Base-by-base conservation (phyloP, 805 yeast genomes). In the Ogataea zsoltii region DNA sequence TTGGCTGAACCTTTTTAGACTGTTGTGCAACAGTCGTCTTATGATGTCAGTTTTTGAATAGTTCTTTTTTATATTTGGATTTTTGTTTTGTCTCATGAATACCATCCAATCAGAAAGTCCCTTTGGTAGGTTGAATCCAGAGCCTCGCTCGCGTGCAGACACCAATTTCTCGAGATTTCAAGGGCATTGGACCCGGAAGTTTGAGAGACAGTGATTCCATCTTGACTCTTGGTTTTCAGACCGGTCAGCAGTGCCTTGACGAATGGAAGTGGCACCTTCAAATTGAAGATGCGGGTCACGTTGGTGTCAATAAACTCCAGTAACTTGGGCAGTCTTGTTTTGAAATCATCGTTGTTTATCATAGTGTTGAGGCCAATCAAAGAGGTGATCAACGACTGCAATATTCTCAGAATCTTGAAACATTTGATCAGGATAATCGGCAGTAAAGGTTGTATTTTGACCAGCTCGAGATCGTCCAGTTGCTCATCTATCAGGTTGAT, bases 101-200 rank as follows among this genome's bases (percentile, higher is more conserved):
- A 53, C 66, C 67, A 63, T 4, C 67, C 67, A 37, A 52, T 49
- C 7, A 51, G 38, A 25, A 56, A 61, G n/a, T 62, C 65, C 17
- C 44, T 55, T 2, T 54, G 45, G 11, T 52, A 43, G 11, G 45
- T 48, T 5, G 41, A 17, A 1, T 49, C 37, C 30, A 60, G 44
- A 45, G 43, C 58, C 1, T 42, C 49, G 34, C 51, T 48, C 12
- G 56, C 29, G n/a, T 46, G 37, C 14, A 56, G 14, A 28, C 59
- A 48, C 67, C 67, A 63, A 30, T 47, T 48, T 15, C 50, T 54
- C 13, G 58, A 38, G 14, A 52, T 50, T n/a, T 45, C 46, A 12
- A 47, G 19, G 3, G 40, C 32, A 26, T 16, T 12, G 12, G 16
- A 3, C 5, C 32, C 40, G 16, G 39, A 34, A 11, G 13, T 45